phyloP scores from a whole-genome alignment of 768 basidiomycete genomes.

The Paxillus involutus region DNA sequence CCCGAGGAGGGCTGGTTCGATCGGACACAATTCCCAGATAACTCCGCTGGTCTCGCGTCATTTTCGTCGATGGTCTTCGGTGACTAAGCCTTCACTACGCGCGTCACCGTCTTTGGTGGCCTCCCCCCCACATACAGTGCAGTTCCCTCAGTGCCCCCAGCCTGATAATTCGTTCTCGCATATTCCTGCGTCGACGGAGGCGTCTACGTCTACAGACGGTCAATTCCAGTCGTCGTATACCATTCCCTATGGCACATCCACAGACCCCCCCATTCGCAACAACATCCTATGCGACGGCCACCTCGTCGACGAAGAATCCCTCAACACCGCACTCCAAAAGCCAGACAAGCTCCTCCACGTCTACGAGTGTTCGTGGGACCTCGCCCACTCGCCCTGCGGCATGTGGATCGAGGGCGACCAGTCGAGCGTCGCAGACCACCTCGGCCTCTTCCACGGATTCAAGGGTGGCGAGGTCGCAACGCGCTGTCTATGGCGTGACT shows the following conservation, averaged over 20 bases:
- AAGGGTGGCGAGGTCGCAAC: constrained; percentile 30
- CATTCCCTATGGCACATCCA: constrained; percentile 17
- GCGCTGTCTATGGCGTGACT: constrained; percentile 32
- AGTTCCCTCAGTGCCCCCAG: constrained; percentile 20
- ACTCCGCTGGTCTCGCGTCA: constrained; percentile 29
- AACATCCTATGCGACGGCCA: constrained; percentile 26
- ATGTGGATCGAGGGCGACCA: constrained; percentile 38
- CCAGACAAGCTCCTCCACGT: constrained; percentile 25
- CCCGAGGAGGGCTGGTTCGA: constrained; percentile 31
- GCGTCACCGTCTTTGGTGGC: constrained; percentile 18
- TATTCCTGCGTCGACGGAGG: constrained; percentile 22
- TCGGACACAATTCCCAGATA: constrained; percentile 30
- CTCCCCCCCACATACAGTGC: constrained; percentile 8
- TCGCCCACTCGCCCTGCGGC: constrained; percentile 21
- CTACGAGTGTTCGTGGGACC: constrained; percentile 32
- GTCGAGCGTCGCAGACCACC: constrained; percentile 31
- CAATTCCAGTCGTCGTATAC: constrained; percentile 3
- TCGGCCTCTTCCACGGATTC: constrained; percentile 30
- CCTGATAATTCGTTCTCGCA: constrained; percentile 12
- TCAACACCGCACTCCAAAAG: constrained; percentile 21
- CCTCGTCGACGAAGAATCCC: constrained; percentile 28
- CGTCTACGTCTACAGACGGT: constrained; percentile 24
- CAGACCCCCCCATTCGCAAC: constrained; percentile 12
- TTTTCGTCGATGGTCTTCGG: constrained; percentile 31
- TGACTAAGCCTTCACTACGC: constrained; percentile 27